A percentile compares a stretch with the other conserved stretches of the same genome.
Evolutionary conservation across 371 early-diverging fungal species (phyloP).

Genomic region (Massospora cicadina): DNA sequence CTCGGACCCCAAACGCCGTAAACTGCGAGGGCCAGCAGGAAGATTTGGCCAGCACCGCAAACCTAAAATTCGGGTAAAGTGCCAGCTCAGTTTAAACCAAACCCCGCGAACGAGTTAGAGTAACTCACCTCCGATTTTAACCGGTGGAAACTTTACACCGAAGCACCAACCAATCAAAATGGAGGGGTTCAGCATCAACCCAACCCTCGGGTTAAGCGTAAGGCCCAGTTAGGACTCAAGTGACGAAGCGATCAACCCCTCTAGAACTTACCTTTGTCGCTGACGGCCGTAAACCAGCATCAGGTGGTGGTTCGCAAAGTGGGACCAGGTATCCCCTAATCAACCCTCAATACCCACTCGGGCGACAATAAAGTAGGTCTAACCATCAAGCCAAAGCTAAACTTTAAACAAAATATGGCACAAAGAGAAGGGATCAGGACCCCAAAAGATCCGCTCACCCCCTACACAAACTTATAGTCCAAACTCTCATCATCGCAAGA

Average conservation of each 20-base stretch:
- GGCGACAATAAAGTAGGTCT: not conserved
- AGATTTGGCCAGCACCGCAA: not conserved
- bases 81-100: not conserved
- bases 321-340: not conserved
- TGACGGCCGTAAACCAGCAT: not conserved
- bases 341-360: too few species aligned
- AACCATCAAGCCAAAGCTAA: not conserved
- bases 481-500: too few species aligned
- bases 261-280: not conserved
- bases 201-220: too few species aligned
- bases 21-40: not conserved
- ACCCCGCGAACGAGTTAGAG: not conserved
- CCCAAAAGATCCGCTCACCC: too few species aligned
- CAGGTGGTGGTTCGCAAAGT: not conserved
- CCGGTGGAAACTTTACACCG: not conserved
- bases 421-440: too few species aligned
- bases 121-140: not conserved
- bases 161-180: not conserved
- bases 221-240: too few species aligned
- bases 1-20: not conserved
- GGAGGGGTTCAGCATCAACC: too few species aligned
- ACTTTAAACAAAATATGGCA: too few species aligned
- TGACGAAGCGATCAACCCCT: too few species aligned
- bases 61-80: not conserved
- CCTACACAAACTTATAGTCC: too few species aligned